phyloP scores from a whole-genome alignment of 2,329 filamentous ascomycete species.

The Dactylonectria macrodidyma region DNA sequence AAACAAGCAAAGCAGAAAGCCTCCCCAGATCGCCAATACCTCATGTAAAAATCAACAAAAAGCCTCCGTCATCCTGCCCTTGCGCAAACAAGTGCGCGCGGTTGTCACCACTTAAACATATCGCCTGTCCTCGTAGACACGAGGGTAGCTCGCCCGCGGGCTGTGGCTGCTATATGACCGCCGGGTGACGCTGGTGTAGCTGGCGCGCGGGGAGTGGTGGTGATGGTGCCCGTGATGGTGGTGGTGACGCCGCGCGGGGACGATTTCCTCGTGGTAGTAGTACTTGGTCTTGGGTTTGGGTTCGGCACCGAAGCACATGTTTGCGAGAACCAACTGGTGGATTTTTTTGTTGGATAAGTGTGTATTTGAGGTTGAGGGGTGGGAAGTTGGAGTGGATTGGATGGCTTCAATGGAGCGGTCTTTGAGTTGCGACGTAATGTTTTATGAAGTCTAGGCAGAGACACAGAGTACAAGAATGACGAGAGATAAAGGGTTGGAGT shows the following conservation, averaged over 20 bases:
- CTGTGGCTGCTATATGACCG: conserved; percentile 56
- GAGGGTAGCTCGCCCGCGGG: conserved; percentile 59
- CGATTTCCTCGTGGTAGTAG: conserved; percentile 70
- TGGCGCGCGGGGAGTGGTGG: conserved; percentile 55
- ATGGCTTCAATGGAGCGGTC: background rate
- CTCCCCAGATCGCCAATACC: background rate
- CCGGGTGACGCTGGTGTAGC: conserved; percentile 59
- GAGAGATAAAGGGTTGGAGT: conserved; percentile 16
- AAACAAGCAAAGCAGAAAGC: background rate
- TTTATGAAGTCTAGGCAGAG: background rate
- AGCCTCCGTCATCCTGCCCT: background rate
- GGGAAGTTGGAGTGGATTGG: background rate
- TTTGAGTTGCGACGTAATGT: background rate
- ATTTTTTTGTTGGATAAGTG: background rate
- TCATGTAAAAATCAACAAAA: background rate
- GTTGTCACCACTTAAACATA: conserved; percentile 29
- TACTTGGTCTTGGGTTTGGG: conserved; percentile 63
- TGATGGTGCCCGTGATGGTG: conserved; percentile 54
- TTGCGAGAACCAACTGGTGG: conserved; percentile 39
- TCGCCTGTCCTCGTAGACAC: conserved; percentile 57
- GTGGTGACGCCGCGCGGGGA: conserved; percentile 60
- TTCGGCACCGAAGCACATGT: conserved; percentile 66
- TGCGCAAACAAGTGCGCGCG: background rate
- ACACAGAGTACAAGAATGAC: conserved; percentile 15
- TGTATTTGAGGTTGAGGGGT: background rate